Conservation (phyloP, 306 rosid species). For the Pyrus pyrifolia region DNA sequence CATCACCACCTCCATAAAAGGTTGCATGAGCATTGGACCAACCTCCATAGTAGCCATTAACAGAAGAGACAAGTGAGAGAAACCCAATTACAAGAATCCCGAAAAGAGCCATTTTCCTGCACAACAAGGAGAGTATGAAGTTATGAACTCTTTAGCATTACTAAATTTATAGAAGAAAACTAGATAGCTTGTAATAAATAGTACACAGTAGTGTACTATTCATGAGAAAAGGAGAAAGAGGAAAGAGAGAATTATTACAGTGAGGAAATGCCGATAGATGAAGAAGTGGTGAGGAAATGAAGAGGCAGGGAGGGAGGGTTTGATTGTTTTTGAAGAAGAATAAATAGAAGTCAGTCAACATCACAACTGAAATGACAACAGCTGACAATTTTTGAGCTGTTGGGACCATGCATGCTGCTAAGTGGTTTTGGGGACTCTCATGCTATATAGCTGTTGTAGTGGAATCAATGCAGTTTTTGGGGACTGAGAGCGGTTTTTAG, state of each 20-base stretch:
- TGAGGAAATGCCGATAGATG: conserved; percentile 1
- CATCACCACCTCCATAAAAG: conserved; percentile 82
- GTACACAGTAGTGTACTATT: not conserved
- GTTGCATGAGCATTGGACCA: conserved; percentile 84
- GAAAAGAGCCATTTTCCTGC: conserved; percentile 46
- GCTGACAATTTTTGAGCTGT: conserved; percentile 31
- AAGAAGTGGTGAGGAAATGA: conserved; percentile 36
- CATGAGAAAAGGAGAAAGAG: not conserved
- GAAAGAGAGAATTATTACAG: conserved; percentile 14
- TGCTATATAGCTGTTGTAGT: not conserved
- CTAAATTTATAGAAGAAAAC: not conserved
- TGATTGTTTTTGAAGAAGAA: conserved; percentile 29
- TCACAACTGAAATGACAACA: conserved; percentile 30
- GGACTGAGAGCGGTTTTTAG: not conserved
- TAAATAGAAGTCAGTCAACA: conserved; percentile 63
- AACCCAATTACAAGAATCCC: conserved; percentile 38
- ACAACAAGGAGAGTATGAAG: not conserved
- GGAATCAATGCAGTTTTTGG: conserved; percentile 5
- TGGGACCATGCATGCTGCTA: conserved; percentile 42
- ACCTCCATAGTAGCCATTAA: conserved; percentile 42
- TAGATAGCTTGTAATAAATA: not conserved
- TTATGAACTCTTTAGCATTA: not conserved
- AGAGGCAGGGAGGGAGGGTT: conserved; percentile 12
- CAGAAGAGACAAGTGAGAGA: conserved; percentile 31
- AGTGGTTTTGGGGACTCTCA: conserved; percentile 18